These are phyloP conservation scores for Kodamaea sp. DNA, from an alignment of 1,139 yeast genomes.

Conservation along the genomic window DNA sequence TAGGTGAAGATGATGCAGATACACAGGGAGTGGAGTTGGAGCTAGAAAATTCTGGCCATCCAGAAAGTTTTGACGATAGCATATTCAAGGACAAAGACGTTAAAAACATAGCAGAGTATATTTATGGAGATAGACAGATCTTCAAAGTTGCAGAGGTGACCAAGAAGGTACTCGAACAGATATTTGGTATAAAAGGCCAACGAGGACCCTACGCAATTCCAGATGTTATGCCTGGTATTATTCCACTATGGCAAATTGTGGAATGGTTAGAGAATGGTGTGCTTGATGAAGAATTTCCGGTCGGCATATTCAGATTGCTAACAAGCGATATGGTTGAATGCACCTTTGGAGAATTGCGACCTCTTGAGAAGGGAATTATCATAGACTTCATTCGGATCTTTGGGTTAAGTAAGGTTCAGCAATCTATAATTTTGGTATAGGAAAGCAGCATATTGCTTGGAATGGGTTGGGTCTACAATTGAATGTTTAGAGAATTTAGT, in stretches of 20 bases:
- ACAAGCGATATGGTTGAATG: conserved; percentile 15
- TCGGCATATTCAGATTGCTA: conserved; percentile 17
- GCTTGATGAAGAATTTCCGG: conserved; percentile 19
- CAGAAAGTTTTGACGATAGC: conserved; percentile 15
- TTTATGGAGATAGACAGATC: conserved; percentile 33
- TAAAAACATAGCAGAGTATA: conserved; percentile 32
- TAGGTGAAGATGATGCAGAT: conserved; percentile 19
- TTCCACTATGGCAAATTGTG: conserved; percentile 49
- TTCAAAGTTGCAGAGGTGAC: conserved; percentile 26
- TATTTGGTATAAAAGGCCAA: conserved; percentile 16
- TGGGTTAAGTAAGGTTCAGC: conserved; percentile 16
- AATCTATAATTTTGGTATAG: conserved; percentile 7
- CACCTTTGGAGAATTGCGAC: conserved; percentile 21
- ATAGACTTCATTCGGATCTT: conserved; percentile 19
- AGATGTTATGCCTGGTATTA: conserved; percentile 50
- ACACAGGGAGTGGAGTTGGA: conserved; percentile 14
- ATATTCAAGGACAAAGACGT: conserved; percentile 12
- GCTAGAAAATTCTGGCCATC: conserved; percentile 20
- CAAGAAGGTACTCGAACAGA: conserved; percentile 19
- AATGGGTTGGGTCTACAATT: too few species aligned
- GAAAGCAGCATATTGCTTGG: background rate
- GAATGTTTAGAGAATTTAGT: too few species aligned
- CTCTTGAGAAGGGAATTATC: conserved; percentile 10
- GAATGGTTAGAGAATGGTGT: conserved; percentile 23
- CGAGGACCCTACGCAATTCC: conserved; percentile 29